A percentile compares a stretch with the other conserved stretches of the same genome.
phyloP scores from a whole-genome alignment of 768 basidiomycete genomes.

The Rhizopogon salebrosus region DNA sequence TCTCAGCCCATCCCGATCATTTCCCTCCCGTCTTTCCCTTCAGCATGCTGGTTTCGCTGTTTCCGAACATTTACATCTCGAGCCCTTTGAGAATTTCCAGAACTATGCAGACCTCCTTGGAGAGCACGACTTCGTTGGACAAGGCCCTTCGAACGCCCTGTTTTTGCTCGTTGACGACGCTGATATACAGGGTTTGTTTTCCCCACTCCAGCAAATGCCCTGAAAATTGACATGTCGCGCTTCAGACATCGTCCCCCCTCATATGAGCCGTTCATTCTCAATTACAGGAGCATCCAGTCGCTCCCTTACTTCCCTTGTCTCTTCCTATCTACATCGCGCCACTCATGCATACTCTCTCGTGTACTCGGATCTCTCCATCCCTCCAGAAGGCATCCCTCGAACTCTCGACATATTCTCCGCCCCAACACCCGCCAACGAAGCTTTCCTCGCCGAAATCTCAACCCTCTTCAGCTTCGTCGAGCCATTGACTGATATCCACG shows the following conservation, averaged over 20 bases:
- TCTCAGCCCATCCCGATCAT: slow-evolving; percentile 41
- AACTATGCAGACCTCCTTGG: slow-evolving; percentile 27
- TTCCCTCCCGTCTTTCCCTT: slow-evolving; percentile 38
- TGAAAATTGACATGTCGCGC: neutral
- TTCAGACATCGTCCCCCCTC: slow-evolving; percentile 54
- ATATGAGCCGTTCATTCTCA: slow-evolving; percentile 45
- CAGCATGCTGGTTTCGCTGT: slow-evolving; percentile 56
- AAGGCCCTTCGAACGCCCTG: slow-evolving; percentile 45
- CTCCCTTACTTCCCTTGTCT: slow-evolving; percentile 45
- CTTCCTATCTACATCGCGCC: slow-evolving; percentile 56
- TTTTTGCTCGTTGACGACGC: slow-evolving; percentile 52
- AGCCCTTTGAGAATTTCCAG: slow-evolving; percentile 50
- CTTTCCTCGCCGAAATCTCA: slow-evolving; percentile 36
- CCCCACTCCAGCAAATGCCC: neutral
- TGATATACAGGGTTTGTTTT: slow-evolving; percentile 47
- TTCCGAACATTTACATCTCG: slow-evolving; percentile 68
- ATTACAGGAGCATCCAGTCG: slow-evolving; percentile 26
- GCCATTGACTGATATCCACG: neutral
- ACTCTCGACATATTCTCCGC: slow-evolving; percentile 38
- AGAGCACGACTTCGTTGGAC: slow-evolving; percentile 51
- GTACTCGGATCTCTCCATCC: slow-evolving; percentile 32
- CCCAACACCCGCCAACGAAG: slow-evolving; percentile 33
- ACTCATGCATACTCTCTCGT: slow-evolving; percentile 51
- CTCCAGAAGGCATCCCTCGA: slow-evolving; percentile 25
- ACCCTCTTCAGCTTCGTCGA: slow-evolving; percentile 52